phyloP scores from a whole-genome alignment of 495 filamentous ascomycete species.

The Aspergillus heteromorphus region DNA sequence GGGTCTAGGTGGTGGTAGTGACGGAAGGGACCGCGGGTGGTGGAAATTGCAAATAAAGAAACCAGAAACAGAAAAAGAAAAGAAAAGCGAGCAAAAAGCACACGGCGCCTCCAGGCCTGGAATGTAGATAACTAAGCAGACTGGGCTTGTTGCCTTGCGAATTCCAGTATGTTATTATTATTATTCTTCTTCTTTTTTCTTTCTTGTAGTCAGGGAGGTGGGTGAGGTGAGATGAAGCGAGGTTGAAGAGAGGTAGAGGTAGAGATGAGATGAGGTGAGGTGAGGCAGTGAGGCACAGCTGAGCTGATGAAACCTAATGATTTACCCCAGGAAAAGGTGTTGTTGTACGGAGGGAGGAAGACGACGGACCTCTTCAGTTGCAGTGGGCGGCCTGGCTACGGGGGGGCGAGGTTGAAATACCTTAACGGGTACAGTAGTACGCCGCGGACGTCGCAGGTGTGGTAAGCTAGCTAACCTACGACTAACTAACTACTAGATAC shows the following conservation, averaged over 20 bases:
- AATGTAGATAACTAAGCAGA: slow-evolving; percentile 16
- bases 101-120: slow-evolving; percentile 22
- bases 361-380: slow-evolving; percentile 10
- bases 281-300: not conserved
- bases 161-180: too few relatives aligned
- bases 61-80: slow-evolving; percentile 12
- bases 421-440: not conserved
- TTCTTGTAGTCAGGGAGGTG: too few relatives aligned
- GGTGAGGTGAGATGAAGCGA: too few relatives aligned
- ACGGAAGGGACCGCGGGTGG: slow-evolving; percentile 25
- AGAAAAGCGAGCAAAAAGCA: slow-evolving; percentile 10
- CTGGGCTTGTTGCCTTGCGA: slow-evolving; percentile 5
- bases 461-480: not conserved
- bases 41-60: slow-evolving; percentile 9
- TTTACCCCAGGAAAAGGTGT: not conserved
- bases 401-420: slow-evolving; percentile 13
- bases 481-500: too few relatives aligned
- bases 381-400: slow-evolving; percentile 18
- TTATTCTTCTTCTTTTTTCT: too few relatives aligned
- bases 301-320: not conserved
- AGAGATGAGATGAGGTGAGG: not conserved
- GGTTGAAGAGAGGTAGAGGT: too few relatives aligned
- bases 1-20: slow-evolving; percentile 12
- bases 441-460: not conserved
- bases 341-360: not conserved